These are phyloP conservation scores for Bryopsis sp. DNA, from an alignment of 139 green algal genomes.

Conservation along the genomic window DNA sequence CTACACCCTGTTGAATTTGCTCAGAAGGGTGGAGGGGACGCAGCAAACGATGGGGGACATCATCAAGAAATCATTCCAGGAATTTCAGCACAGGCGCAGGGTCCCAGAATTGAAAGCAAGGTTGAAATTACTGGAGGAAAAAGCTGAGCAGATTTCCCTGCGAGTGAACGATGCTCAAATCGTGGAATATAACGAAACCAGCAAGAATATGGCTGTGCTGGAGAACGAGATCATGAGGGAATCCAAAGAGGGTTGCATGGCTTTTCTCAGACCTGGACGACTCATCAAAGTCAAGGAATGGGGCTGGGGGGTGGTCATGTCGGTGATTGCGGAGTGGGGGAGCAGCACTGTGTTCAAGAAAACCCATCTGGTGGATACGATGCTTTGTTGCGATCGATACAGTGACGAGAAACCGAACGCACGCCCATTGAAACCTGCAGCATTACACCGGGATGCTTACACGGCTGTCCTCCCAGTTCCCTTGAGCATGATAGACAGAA, in stretches of 20 bases:
- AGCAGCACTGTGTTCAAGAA: too few relatives aligned
- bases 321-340: too few relatives aligned
- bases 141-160: conserved; percentile 20
- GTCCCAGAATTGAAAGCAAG: conserved; percentile 45
- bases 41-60: conserved; percentile 73
- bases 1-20: conserved; percentile 91
- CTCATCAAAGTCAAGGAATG: conserved; percentile 66
- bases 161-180: conserved; percentile 10
- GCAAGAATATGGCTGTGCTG: conserved; percentile 5
- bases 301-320: conserved; percentile 76
- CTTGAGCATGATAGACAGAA: conserved; percentile 47
- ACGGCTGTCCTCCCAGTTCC: conserved; percentile 72
- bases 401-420: too few relatives aligned
- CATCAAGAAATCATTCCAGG: conserved; percentile 82
- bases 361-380: too few relatives aligned
- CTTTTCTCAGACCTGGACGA: conserved; percentile 70
- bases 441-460: too few relatives aligned
- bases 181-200: conserved; percentile 13
- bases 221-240: conserved; percentile 22
- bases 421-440: too few relatives aligned
- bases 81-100: conserved; percentile 81
- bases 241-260: conserved; percentile 47
- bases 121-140: conserved; percentile 30
- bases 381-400: too few relatives aligned
- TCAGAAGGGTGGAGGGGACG: conserved; percentile 63